Evolutionary conservation across 2,329 filamentous ascomycete genomes (phyloP).

Genomic region (Cercospora berteroae): DNA sequence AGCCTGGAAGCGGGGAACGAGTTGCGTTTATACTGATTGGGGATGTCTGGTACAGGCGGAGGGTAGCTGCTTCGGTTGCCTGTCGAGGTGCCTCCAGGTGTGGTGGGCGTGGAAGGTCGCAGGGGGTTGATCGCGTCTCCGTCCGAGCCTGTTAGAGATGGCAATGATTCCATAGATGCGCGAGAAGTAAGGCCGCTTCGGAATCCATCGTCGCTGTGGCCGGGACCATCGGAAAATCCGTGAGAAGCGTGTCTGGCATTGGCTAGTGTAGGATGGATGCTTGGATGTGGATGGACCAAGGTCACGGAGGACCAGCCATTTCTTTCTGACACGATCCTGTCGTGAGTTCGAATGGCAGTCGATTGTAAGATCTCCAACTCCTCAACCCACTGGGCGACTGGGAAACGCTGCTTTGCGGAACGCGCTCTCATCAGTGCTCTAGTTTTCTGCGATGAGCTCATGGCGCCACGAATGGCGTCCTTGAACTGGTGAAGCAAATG

Average conservation of each 20-base stretch:
- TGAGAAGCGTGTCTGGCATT: constrained; percentile 11
- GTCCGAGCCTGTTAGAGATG: background rate
- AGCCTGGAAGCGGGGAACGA: constrained; percentile 33
- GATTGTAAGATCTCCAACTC: constrained; percentile 60
- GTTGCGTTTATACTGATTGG: background rate
- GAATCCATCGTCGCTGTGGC: background rate
- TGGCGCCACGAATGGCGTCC: constrained; percentile 57
- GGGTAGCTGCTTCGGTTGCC: background rate
- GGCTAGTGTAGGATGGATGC: constrained; percentile 18
- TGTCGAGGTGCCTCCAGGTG: background rate
- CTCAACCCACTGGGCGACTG: constrained; percentile 63
- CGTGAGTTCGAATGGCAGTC: constrained; percentile 56
- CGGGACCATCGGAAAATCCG: constrained; percentile 13
- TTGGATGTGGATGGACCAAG: constrained; percentile 17
- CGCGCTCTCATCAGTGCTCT: constrained; percentile 62
- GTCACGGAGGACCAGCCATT: constrained; percentile 18
- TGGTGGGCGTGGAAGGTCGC: background rate
- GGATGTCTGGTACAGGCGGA: background rate
- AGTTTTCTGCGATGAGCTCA: constrained; percentile 54
- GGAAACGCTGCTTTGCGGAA: constrained; percentile 64
- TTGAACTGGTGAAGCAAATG: constrained; percentile 64
- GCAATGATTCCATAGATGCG: background rate
- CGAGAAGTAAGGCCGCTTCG: background rate
- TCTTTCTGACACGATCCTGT: constrained; percentile 39
- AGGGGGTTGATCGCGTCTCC: constrained; percentile 2